Percentiles rank a stretch among this genome's conserved stretches.
Conservation (phyloP, 257 asterid species). For the Petrea volubilis region DNA sequence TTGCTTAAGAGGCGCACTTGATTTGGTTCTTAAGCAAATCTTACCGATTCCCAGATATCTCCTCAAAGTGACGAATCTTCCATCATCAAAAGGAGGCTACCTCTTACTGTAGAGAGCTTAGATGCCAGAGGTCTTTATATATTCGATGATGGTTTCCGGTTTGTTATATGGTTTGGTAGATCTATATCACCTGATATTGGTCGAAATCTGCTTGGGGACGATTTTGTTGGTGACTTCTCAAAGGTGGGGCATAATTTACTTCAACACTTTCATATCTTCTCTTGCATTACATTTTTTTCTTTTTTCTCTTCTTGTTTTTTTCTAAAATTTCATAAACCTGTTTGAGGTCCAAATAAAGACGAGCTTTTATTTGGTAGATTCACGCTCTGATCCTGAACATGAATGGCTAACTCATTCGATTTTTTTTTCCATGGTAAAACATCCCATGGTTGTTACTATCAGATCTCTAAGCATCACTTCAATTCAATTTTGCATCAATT, state of each 20-base stretch:
- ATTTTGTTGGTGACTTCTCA: constrained; percentile 62
- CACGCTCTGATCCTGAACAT: background rate
- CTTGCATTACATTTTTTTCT: background rate
- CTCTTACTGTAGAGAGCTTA: constrained; percentile 75
- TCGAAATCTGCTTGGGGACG: constrained; percentile 71
- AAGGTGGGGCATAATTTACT: constrained; percentile 49
- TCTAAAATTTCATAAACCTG: too few relatives aligned
- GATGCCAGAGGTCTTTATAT: constrained; percentile 81
- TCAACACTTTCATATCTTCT: background rate
- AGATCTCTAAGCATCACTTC: too few relatives aligned
- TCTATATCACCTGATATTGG: constrained; percentile 72
- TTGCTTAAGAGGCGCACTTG: background rate
- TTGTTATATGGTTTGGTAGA: constrained; percentile 85
- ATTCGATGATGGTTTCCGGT: constrained; percentile 79
- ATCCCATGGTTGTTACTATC: too few relatives aligned
- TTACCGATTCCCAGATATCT: constrained; percentile 38
- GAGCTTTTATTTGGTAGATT: background rate
- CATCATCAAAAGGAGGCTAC: constrained; percentile 53
- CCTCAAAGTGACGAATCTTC: constrained; percentile 45
- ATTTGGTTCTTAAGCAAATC: constrained; percentile 24
- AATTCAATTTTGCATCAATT: constrained; percentile 12
- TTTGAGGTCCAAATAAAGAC: too few relatives aligned
- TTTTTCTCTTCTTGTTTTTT: too few relatives aligned
- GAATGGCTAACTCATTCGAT: background rate
- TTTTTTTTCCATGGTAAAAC: too few relatives aligned